A percentile compares a stretch with the other conserved stretches of the same genome.
phyloP scores from a whole-genome alignment of 352 stramenopile genomes.

The Globisporangium radiosum region DNA sequence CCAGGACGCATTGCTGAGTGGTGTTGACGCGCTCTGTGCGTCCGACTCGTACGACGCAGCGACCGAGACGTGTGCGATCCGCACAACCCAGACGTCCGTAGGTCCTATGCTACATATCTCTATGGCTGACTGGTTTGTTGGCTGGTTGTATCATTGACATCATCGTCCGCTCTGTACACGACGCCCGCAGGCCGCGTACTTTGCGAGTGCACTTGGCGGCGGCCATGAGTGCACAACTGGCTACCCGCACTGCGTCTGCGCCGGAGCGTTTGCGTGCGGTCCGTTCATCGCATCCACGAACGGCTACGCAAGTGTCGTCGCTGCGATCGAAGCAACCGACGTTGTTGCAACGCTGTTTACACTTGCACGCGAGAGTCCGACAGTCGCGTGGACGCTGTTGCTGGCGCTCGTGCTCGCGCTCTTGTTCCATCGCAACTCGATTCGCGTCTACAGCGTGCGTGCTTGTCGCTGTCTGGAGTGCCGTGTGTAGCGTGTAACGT shows the following conservation, averaged over 20 bases:
- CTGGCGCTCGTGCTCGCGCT: slow-evolving; percentile 23
- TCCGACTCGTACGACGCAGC: slow-evolving; percentile 21
- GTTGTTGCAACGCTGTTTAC: slow-evolving; percentile 28
- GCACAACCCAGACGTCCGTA: slow-evolving; percentile 28
- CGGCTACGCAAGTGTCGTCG: slow-evolving; percentile 38
- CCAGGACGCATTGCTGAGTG: slow-evolving; percentile 31
- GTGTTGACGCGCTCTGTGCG: slow-evolving; percentile 20
- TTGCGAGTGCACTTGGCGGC: slow-evolving; percentile 8
- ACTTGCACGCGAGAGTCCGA: slow-evolving; percentile 27
- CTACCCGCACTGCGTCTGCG: slow-evolving; percentile 59
- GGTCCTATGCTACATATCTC: not conserved
- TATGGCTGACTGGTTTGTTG: no score
- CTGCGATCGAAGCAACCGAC: slow-evolving; percentile 19
- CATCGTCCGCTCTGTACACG: not conserved
- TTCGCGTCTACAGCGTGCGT: slow-evolving; percentile 41
- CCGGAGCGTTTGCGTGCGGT: slow-evolving; percentile 37
- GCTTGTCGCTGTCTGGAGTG: not conserved
- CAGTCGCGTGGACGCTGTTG: slow-evolving; percentile 34
- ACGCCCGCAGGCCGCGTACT: slow-evolving; percentile 32
- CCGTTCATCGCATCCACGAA: slow-evolving; percentile 37
- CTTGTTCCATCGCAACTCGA: slow-evolving; percentile 52
- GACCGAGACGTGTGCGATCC: slow-evolving; percentile 28
- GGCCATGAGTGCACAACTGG: slow-evolving; percentile 28
- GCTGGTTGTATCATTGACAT: no score
- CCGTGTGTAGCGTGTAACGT: no score